phyloP scores from a whole-genome alignment of 768 basidiomycete species.

The Psilocybe cyanescens region DNA sequence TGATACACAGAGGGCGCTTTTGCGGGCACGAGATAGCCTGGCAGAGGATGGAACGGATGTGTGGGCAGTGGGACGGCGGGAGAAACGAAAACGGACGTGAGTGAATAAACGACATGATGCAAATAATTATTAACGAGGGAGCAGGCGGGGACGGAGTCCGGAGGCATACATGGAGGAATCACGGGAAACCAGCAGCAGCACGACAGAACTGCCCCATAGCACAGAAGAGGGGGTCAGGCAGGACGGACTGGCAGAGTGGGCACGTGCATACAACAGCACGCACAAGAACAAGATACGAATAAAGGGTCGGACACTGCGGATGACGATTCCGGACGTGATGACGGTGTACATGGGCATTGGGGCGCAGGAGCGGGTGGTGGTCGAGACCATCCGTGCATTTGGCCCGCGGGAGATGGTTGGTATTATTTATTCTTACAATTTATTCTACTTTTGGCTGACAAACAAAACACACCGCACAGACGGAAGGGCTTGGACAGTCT shows the following conservation, averaged over 20 bases:
- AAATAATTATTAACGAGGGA: neutral
- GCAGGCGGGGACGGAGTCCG: slow-evolving; percentile 14
- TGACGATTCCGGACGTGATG: slow-evolving; percentile 67
- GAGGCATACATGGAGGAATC: slow-evolving; percentile 12
- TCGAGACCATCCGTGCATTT: slow-evolving; percentile 71
- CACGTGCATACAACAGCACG: slow-evolving; percentile 58
- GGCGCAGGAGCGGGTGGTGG: slow-evolving; percentile 39
- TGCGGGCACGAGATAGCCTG: slow-evolving; percentile 58
- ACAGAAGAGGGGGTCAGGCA: slow-evolving; percentile 45
- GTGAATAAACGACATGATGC: neutral
- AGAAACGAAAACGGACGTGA: slow-evolving; percentile 64
- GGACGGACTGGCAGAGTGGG: slow-evolving; percentile 53
- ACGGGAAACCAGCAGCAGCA: slow-evolving; percentile 35
- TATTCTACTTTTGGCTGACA: no score
- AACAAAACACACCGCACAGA: slow-evolving; percentile 38
- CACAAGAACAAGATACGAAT: slow-evolving; percentile 55
- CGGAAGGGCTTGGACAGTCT: slow-evolving; percentile 70
- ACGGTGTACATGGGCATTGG: slow-evolving; percentile 63
- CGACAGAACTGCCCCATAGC: slow-evolving; percentile 44
- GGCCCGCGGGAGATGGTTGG: slow-evolving; percentile 74
- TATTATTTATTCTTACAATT: neutral
- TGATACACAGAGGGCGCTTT: slow-evolving; percentile 61
- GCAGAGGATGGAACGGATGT: slow-evolving; percentile 54
- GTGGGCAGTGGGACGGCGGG: slow-evolving; percentile 45
- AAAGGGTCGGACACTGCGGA: slow-evolving; percentile 60